Evolutionary conservation across 139 green algal species (phyloP), one percentile per base, ranked within the genome.

Genomic region (Volvox africanus): DNA sequence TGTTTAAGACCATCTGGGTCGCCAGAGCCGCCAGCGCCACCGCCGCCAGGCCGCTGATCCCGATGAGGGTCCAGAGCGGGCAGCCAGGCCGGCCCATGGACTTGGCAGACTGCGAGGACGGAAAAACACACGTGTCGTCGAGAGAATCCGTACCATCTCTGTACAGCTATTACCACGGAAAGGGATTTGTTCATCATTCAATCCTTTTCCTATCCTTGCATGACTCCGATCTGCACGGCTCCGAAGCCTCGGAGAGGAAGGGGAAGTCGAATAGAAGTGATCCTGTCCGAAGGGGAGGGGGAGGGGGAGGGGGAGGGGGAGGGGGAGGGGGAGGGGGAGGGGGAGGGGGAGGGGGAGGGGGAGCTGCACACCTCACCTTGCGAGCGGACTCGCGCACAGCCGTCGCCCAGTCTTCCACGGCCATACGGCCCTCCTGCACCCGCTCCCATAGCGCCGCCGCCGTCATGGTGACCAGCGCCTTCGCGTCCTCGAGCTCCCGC

Each of bases 61-160:
- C 86, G 28, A 84, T 14, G 36, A 90, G 73, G 36, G 69, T 61
- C 86, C 86, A 90, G n/a, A 90, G 55, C 32, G 86, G 86, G 22
- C 67, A 80, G 68, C 69, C 86, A 20, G 36, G 69, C 35, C 55
- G 24, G 21, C 86, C 86, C 30, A 44, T 62, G 1, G 73, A 33
- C 75, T 90, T 90, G n/a, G 75, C 73, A 1, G 61, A 18, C 86
- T 90, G 86, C 0, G 26, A 21, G 61, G 1, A 55, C 5, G 9
- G 44, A 55, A 55, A 55, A 55, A 55, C 5, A 9, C 44, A 5
- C 44, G 5, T 14, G 44, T 9, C 44, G 9, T 55, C 5, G 9
- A 55, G 9, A 5, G 9, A 55, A 55, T 55, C 5, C 9, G 9
- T 55, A 9, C 9, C 9, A 55, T 55, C 44, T 55, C 5, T 55